Conservation (phyloP, 139 green algal genomes). For the Deuterostichococcus epilithicus region DNA sequence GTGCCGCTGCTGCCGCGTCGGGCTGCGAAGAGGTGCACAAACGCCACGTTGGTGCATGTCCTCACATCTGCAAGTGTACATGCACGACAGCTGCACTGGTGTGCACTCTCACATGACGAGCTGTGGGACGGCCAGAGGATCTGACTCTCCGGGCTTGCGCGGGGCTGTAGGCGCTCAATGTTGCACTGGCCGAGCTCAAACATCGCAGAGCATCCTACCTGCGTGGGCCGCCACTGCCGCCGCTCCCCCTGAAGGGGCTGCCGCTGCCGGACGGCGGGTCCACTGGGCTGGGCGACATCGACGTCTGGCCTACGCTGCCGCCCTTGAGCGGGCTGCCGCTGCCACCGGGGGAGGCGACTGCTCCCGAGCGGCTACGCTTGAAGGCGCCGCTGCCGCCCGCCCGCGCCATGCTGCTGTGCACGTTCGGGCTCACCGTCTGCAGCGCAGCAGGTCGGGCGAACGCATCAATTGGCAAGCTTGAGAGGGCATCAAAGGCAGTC, state of each 20-base stretch:
- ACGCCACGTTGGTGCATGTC: not conserved
- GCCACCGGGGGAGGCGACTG: not conserved
- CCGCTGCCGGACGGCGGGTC: not conserved
- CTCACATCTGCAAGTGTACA: not conserved
- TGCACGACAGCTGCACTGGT: too few relatives aligned
- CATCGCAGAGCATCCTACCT: too few relatives aligned
- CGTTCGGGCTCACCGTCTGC: not conserved
- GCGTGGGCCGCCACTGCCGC: too few relatives aligned
- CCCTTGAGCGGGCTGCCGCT: constrained; percentile 18
- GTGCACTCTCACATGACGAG: too few relatives aligned
- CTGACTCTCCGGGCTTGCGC: too few relatives aligned
- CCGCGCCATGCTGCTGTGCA: not conserved
- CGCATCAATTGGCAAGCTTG: too few relatives aligned
- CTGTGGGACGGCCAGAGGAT: too few relatives aligned
- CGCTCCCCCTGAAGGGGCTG: constrained; percentile 17
- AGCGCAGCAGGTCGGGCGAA: not conserved
- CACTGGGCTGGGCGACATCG: too few relatives aligned
- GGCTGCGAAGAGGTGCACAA: not conserved
- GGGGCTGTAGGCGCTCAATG: too few relatives aligned
- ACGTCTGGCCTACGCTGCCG: too few relatives aligned
- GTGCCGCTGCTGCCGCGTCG: not conserved
- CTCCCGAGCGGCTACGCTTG: not conserved
- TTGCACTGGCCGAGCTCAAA: too few relatives aligned
- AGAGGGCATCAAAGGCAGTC: too few relatives aligned
- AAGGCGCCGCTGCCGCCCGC: not conserved